Evolutionary conservation across 345 rosid genomes (phyloP).

Genomic region (Linum trigynum): DNA sequence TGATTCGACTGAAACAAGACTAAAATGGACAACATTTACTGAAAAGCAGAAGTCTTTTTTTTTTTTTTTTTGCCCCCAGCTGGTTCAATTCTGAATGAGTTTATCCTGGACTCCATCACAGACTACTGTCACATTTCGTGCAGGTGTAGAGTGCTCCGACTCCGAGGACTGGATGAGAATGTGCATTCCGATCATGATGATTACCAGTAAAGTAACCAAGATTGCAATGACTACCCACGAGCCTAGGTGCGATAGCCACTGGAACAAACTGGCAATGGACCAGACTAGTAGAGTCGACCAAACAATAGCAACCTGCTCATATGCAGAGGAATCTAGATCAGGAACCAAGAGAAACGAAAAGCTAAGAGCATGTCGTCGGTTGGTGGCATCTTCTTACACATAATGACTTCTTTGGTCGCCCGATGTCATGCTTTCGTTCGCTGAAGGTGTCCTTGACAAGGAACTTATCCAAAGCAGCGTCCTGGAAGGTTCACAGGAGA

Average conservation of each 20-base stretch:
- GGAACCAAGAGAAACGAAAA: neutral
- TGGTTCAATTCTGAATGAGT: constrained; percentile 14
- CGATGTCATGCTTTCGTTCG: constrained; percentile 46
- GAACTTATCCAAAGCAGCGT: constrained; percentile 69
- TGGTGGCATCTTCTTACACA: constrained; percentile 32
- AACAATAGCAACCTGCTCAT: constrained; percentile 47
- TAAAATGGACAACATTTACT: too few species aligned
- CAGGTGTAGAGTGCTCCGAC: constrained; percentile 80
- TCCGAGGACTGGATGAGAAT: constrained; percentile 67
- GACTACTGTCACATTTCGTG: constrained; percentile 23
- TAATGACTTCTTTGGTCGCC: constrained; percentile 65
- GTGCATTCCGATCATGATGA: constrained; percentile 72
- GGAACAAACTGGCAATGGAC: constrained; percentile 50
- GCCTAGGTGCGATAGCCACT: constrained; percentile 56
- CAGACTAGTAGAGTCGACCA: constrained; percentile 50
- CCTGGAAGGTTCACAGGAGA: constrained; percentile 28
- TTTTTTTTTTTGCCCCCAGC: too few species aligned
- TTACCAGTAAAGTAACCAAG: constrained; percentile 38
- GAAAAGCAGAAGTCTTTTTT: too few species aligned
- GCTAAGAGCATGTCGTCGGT: too few species aligned
- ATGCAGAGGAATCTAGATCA: neutral
- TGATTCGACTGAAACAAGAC: too few species aligned
- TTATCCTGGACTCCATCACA: constrained; percentile 4
- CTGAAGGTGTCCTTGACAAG: constrained; percentile 52
- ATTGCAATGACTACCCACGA: constrained; percentile 73